Evolutionary conservation across 495 filamentous ascomycete species (phyloP).

Genomic region (Barbatosphaeria neglecta): DNA sequence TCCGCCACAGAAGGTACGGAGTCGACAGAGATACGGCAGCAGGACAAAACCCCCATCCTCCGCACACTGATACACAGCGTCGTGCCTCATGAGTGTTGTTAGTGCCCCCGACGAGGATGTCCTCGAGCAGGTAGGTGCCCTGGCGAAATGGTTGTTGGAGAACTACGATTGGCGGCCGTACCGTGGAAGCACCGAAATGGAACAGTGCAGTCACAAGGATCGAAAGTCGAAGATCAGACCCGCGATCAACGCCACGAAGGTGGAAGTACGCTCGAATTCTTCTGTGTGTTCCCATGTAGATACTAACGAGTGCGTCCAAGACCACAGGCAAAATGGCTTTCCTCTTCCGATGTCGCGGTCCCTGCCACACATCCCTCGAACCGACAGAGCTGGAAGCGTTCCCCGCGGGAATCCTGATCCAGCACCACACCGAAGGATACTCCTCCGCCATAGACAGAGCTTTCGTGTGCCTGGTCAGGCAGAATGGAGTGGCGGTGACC

Average conservation of each 20-base stretch:
- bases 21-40: background rate
- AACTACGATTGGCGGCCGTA: background rate
- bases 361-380: background rate
- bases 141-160: too few relatives aligned
- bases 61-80: background rate
- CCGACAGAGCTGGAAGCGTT: background rate
- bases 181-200: background rate
- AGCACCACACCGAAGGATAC: too few relatives aligned
- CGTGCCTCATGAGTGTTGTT: background rate
- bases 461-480: too few relatives aligned
- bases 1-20: background rate
- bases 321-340: too few relatives aligned
- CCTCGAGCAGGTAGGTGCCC: too few relatives aligned
- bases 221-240: too few relatives aligned
- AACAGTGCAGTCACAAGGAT: background rate
- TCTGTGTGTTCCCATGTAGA: background rate
- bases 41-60: too few relatives aligned
- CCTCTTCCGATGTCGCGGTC: background rate
- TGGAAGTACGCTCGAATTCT: background rate
- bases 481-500: too few relatives aligned
- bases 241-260: background rate
- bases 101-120: background rate
- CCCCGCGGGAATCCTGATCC: too few relatives aligned
- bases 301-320: too few relatives aligned
- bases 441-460: too few relatives aligned